phyloP scores from a whole-genome alignment of 148 eudicot species.

The Talinum fruticosum region DNA sequence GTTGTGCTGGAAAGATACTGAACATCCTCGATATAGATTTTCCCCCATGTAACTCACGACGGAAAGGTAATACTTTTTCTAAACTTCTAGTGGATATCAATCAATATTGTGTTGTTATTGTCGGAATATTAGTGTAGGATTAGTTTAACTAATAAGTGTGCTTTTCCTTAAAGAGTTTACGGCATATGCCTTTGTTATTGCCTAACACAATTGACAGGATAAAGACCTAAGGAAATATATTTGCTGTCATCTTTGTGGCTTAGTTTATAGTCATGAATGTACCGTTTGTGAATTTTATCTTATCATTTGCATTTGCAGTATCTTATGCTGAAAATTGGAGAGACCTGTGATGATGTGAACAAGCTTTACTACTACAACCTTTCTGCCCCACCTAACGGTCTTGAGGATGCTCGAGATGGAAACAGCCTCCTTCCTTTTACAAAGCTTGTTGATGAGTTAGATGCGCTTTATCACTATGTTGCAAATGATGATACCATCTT shows the following conservation, averaged over 20 bases:
- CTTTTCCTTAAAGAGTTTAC: no score
- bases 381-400: constrained; percentile 44
- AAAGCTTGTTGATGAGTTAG: constrained; percentile 70
- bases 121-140: not conserved
- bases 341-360: constrained; percentile 70
- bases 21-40: constrained; percentile 55
- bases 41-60: constrained; percentile 68
- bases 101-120: not conserved
- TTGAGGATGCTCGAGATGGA: constrained; percentile 34
- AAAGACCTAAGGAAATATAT: not conserved
- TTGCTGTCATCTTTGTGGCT: not conserved
- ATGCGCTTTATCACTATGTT: constrained; percentile 53
- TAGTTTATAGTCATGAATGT: not conserved
- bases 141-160: no score
- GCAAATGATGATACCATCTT: constrained; percentile 72
- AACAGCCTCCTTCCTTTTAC: constrained; percentile 58
- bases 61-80: constrained; percentile 55
- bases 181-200: no score
- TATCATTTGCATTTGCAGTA: constrained; percentile 50
- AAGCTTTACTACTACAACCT: constrained; percentile 72
- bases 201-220: no score
- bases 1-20: constrained; percentile 75
- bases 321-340: constrained; percentile 49
- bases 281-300: not conserved
- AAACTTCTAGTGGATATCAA: not conserved